Evolutionary conservation across 257 asterid species (phyloP).

Genomic region (Gardenia jasminoides): DNA sequence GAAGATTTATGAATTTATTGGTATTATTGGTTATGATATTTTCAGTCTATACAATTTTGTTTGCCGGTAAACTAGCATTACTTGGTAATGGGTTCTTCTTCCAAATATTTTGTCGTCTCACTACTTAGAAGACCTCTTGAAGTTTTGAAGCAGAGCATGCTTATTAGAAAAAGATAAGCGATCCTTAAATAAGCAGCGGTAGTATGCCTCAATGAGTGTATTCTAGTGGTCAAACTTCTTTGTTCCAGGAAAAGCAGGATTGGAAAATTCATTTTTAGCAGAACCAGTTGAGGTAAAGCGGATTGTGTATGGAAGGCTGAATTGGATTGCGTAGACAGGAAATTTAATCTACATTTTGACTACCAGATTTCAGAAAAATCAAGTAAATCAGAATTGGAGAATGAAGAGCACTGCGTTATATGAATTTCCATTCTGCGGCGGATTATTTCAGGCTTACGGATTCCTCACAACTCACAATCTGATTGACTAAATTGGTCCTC

Average conservation of each 20-base stretch:
- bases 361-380: too few species aligned
- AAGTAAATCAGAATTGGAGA: too few species aligned
- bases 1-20: not conserved
- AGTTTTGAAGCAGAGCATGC: not conserved
- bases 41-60: not conserved
- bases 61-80: not conserved
- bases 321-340: too few species aligned
- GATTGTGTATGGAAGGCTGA: too few species aligned
- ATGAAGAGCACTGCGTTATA: too few species aligned
- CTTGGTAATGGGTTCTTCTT: not conserved
- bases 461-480: not conserved
- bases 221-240: too few species aligned
- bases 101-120: too few species aligned
- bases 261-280: not conserved
- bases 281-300: not conserved
- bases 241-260: not conserved
- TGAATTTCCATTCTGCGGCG: too few species aligned
- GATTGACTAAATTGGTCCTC: not conserved
- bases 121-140: not conserved
- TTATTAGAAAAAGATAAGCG: too few species aligned
- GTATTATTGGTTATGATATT: not conserved
- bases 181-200: not conserved
- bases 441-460: not conserved
- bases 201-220: not conserved
- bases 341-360: too few species aligned